phyloP scores from a whole-genome alignment of 2,329 filamentous ascomycete genomes.

The Lasiodiplodia hormozganensis region DNA sequence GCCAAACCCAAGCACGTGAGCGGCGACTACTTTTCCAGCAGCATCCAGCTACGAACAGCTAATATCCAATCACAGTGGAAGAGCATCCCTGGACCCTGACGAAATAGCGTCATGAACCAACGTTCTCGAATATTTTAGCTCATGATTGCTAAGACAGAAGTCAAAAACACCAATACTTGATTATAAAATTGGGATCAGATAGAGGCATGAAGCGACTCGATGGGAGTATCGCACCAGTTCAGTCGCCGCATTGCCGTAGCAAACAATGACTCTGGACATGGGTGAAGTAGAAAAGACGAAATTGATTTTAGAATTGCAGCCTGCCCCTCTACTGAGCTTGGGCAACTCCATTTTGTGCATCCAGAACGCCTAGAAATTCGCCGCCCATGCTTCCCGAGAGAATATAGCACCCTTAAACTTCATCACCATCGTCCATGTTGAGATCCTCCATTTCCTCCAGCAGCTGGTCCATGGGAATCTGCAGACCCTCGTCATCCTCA shows the following conservation, averaged over 20 bases:
- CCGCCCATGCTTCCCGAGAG: not conserved
- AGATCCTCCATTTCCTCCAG: conserved; percentile 94
- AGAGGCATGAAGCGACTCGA: too few relatives aligned
- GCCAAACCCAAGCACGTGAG: not conserved
- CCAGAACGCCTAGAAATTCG: conserved; percentile 6
- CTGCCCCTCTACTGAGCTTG: not conserved
- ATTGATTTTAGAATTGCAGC: conserved; percentile 7
- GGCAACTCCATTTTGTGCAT: conserved; percentile 21
- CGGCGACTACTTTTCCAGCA: conserved; percentile 2
- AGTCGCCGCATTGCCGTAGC: too few relatives aligned
- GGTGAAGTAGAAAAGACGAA: not conserved
- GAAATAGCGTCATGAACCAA: too few relatives aligned
- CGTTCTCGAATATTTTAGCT: too few relatives aligned
- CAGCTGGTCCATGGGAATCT: conserved; percentile 64
- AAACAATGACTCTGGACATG: not conserved
- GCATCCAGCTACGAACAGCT: too few relatives aligned
- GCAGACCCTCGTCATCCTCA: conserved; percentile 60
- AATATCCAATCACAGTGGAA: too few relatives aligned
- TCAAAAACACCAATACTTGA: too few relatives aligned
- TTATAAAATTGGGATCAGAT: too few relatives aligned
- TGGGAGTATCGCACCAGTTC: too few relatives aligned
- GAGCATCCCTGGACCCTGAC: too few relatives aligned
- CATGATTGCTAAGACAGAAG: too few relatives aligned
- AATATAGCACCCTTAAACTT: not conserved
- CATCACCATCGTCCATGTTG: conserved; percentile 66